Conservation (phyloP, 805 yeast genomes). For the Starmerella scarabaei region DNA sequence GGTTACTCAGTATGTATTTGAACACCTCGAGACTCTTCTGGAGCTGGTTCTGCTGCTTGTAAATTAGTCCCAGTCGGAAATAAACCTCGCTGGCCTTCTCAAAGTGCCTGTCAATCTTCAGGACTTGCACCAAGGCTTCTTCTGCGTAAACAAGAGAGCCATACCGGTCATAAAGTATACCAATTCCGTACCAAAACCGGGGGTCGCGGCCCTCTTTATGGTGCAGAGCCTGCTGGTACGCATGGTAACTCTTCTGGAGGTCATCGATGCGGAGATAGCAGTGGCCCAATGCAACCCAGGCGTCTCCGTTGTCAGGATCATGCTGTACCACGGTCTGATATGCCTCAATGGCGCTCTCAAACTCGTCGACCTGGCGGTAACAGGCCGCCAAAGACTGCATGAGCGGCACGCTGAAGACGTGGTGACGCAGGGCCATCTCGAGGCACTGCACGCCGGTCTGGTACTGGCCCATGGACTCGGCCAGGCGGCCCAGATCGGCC, state of each 20-base stretch:
- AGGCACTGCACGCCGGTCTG: slow-evolving; percentile 83
- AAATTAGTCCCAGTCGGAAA: slow-evolving; percentile 89
- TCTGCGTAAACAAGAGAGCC: slow-evolving; percentile 96
- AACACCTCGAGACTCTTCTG: slow-evolving; percentile 86
- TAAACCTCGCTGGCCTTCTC: slow-evolving; percentile 95
- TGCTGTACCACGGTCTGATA: slow-evolving; percentile 75
- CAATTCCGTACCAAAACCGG: slow-evolving; percentile 96
- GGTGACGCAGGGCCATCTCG: slow-evolving; percentile 73
- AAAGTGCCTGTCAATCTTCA: slow-evolving; percentile 89
- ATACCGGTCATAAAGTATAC: slow-evolving; percentile 88
- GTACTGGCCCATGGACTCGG: slow-evolving; percentile 77
- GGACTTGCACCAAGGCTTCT: slow-evolving; percentile 91
- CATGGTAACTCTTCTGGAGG: slow-evolving; percentile 85
- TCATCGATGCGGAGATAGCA: slow-evolving; percentile 96
- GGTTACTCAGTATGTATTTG: slow-evolving; percentile 76
- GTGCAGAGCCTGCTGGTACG: slow-evolving; percentile 90
- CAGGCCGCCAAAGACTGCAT: slow-evolving; percentile 76
- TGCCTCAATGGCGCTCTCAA: slow-evolving; percentile 86
- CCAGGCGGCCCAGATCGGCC: slow-evolving; percentile 79
- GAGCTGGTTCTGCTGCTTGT: slow-evolving; percentile 85
- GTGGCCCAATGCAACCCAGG: slow-evolving; percentile 91
- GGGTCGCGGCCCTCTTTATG: slow-evolving; percentile 93
- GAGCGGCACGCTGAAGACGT: slow-evolving; percentile 76
- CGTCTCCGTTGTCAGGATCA: slow-evolving; percentile 82
- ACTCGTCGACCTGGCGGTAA: slow-evolving; percentile 78